Base-by-base conservation (phyloP, 2,329 filamentous ascomycete genomes). In the Thielaviopsis punctulata region DNA sequence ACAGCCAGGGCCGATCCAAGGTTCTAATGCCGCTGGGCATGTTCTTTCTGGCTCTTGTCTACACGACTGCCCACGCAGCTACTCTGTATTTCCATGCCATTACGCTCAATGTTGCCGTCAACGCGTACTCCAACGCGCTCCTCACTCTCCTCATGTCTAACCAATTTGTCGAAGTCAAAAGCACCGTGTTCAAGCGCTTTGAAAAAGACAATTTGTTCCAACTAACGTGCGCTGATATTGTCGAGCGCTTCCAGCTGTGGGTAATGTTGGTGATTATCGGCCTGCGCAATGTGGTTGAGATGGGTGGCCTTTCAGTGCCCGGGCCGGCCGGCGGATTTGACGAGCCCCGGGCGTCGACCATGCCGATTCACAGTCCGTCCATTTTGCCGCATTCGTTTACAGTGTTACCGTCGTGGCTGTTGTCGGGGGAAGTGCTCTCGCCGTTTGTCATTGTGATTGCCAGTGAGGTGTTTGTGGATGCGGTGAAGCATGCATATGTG, bases 151-250 rank as follows among this genome's bases (percentile, higher is more conserved):
- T 98, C 1, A 79, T 98, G 63, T 95, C 89, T 6, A 98, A 96
- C 62, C 93, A 98, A 62, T 98, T 98, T 61, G 92, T 98, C 44
- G 92, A 98, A 68, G 95, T 98, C 72, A 98, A 98, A 63, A 86
- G 86, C 56, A 93, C 89, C 0, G 93, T 98, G 1, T 98, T 98
- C 72, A 96, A 98, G 69, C 92, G 90, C 56, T 94, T 96, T 57
- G 92, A 98, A 61, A 96, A 95, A 64, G 92, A 98, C 62, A 96
- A 95, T 58, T 71, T 95, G 0, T 98, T 98, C 63, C 92, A 98
- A 64, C 73, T 98, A 13, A 94, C 90, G 0, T 98, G 92, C 58
- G 90, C 92, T 3, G 92, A 98, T 63, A 83, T 98, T 30, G 92
- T 98, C 1, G 92, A 98, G 66, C 80, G 92, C 1, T 98, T 98